These are phyloP conservation scores for Candida koratica DNA, from an alignment of 805 yeast species.

Conservation along the genomic window DNA sequence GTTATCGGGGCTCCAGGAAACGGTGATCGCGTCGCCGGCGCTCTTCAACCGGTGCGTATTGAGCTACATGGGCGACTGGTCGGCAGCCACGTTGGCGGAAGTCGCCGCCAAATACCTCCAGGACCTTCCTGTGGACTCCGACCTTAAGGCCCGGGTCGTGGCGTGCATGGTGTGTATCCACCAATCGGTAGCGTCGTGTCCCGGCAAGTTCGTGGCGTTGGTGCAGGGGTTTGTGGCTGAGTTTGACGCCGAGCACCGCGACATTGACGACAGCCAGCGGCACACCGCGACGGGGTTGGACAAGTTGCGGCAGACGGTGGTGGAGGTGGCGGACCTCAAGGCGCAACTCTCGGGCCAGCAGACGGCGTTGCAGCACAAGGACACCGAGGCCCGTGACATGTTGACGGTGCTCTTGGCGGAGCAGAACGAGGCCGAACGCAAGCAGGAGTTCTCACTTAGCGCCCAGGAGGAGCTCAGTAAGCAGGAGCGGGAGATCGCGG, in stretches of 20 bases:
- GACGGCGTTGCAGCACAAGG: constrained; percentile 48
- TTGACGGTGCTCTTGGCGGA: constrained; percentile 72
- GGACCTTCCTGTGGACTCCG: constrained; percentile 50
- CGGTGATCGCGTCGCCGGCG: constrained; percentile 75
- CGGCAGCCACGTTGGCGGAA: constrained; percentile 42
- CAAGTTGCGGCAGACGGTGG: constrained; percentile 68
- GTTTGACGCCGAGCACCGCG: constrained; percentile 41
- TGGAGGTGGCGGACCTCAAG: constrained; percentile 63
- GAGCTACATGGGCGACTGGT: constrained; percentile 89
- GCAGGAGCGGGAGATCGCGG: constrained; percentile 60
- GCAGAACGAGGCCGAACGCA: constrained; percentile 90
- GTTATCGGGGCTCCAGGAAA: constrained; percentile 43
- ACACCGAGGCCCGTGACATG: constrained; percentile 64
- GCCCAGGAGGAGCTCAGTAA: constrained; percentile 64
- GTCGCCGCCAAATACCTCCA: constrained; percentile 45
- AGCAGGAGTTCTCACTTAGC: constrained; percentile 76
- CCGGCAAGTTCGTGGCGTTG: constrained; percentile 11
- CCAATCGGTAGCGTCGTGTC: constrained; percentile 9
- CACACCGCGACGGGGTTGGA: constrained; percentile 74
- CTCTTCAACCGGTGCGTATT: constrained; percentile 84
- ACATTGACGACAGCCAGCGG: constrained; percentile 61
- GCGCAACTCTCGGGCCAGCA: constrained; percentile 52
- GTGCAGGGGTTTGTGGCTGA: constrained; percentile 32
- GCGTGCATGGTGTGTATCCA: constrained; percentile 49
- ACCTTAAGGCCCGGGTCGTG: constrained; percentile 46